These are phyloP conservation scores for Colletotrichum spaethianum DNA, from an alignment of 2,329 filamentous ascomycete species.

Conservation along the genomic window DNA sequence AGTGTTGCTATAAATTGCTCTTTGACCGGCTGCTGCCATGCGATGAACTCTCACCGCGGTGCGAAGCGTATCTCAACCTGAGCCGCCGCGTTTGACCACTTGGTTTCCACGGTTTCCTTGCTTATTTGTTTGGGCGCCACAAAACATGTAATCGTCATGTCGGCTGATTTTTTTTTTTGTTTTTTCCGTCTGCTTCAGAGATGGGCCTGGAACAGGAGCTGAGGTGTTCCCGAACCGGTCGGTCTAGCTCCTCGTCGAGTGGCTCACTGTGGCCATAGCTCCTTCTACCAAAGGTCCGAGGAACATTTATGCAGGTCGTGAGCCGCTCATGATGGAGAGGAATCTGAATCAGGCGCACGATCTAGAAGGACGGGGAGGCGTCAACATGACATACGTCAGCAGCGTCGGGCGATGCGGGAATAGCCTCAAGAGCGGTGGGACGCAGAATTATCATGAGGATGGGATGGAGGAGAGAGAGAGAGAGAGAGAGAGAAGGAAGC, in stretches of 20 bases:
- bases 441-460: not conserved
- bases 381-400: constrained; percentile 28
- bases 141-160: constrained; percentile 1
- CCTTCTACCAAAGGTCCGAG: constrained; percentile 1
- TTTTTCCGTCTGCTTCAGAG: not conserved
- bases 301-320: constrained; percentile 3
- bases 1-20: constrained; percentile 32
- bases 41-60: constrained; percentile 28
- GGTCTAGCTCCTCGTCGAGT: not conserved
- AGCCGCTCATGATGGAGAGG: not conserved
- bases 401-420: constrained; percentile 27
- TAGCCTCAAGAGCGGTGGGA: constrained; percentile 7
- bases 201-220: constrained; percentile 4
- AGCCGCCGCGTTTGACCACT: constrained; percentile 16
- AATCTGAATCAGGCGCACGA: constrained; percentile 22
- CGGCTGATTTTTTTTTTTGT: constrained; percentile 1
- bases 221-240: not conserved
- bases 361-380: constrained; percentile 21
- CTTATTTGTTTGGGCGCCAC: not conserved
- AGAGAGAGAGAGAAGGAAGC: not conserved
- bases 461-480: not conserved
- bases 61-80: constrained; percentile 19
- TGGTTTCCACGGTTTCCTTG: constrained; percentile 25
- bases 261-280: constrained; percentile 26
- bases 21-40: constrained; percentile 26